Conservation (phyloP, 2,329 filamentous ascomycete genomes). For the Fusarium brachygibbosum region DNA sequence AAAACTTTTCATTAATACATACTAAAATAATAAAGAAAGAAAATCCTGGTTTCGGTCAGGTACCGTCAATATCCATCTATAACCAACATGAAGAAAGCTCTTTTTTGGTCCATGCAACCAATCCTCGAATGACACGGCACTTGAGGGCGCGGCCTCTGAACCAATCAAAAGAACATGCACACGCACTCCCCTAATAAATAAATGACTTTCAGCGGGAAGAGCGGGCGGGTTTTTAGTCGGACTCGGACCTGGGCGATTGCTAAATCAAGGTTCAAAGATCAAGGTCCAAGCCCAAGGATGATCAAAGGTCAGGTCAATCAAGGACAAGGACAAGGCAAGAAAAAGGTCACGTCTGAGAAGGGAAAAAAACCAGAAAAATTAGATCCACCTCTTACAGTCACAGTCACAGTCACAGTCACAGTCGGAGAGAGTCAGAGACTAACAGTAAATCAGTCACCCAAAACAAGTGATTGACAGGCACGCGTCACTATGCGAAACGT, state of each 20-base stretch:
- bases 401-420: conserved; percentile 7
- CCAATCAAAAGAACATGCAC: conserved; percentile 43
- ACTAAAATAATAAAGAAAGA: background rate
- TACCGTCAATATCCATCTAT: background rate
- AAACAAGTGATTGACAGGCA: conserved; percentile 31
- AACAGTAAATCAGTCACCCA: conserved; percentile 1
- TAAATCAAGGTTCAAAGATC: conserved; percentile 30
- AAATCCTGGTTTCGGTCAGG: conserved; percentile 22
- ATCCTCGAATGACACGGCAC: conserved; percentile 46
- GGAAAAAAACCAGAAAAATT: background rate
- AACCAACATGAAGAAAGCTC: conserved; percentile 25
- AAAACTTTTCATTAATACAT: conserved; percentile 23
- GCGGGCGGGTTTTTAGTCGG: conserved; percentile 34
- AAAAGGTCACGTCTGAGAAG: conserved; percentile 19
- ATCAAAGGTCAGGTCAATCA: conserved; percentile 10
- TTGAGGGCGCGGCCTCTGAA: conserved; percentile 27
- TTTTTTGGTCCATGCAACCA: conserved; percentile 34
- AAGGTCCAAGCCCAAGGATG: background rate
- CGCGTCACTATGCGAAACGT: conserved; percentile 40
- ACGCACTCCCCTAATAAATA: conserved; percentile 28
- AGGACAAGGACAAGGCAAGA: conserved; percentile 1
- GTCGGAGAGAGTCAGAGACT: background rate
- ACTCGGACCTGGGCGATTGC: conserved; percentile 38
- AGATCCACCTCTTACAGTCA: conserved; percentile 19
- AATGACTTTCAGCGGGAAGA: conserved; percentile 19